phyloP scores from a whole-genome alignment of 1,284 basidiomycete species.

The Irpex lacteus region DNA sequence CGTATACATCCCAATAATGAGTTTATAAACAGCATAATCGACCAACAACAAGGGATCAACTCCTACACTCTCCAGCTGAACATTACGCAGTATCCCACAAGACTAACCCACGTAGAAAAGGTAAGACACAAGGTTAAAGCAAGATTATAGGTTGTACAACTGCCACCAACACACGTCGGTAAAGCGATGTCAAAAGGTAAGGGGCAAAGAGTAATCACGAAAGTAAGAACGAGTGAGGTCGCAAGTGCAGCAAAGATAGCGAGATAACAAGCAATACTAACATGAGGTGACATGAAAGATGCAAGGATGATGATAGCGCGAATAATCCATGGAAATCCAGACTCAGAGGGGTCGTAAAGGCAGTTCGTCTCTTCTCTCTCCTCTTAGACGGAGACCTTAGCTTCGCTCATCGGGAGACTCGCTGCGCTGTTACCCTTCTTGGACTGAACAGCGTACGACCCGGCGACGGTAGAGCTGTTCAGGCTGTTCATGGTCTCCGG shows the following conservation, averaged over 20 bases:
- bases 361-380: neutral
- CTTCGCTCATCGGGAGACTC: neutral
- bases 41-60: too few species aligned
- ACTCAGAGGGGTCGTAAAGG: neutral
- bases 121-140: neutral
- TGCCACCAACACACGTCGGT: neutral
- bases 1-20: too few species aligned
- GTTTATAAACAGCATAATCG: too few species aligned
- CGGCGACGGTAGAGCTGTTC: conserved; percentile 1
- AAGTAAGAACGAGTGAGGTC: neutral
- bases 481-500: neutral
- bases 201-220: neutral
- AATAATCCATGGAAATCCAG: neutral
- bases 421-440: conserved; percentile 6
- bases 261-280: neutral
- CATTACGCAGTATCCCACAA: neutral
- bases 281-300: neutral
- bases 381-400: neutral
- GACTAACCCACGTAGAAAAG: neutral
- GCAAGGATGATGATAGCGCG: neutral
- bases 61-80: neutral
- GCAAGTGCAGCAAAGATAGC: neutral
- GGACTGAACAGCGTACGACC: neutral
- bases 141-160: neutral
- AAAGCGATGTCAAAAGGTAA: neutral